Evolutionary conservation across 1,284 basidiomycete species (phyloP).

Genomic region (Wallemia hederae): DNA sequence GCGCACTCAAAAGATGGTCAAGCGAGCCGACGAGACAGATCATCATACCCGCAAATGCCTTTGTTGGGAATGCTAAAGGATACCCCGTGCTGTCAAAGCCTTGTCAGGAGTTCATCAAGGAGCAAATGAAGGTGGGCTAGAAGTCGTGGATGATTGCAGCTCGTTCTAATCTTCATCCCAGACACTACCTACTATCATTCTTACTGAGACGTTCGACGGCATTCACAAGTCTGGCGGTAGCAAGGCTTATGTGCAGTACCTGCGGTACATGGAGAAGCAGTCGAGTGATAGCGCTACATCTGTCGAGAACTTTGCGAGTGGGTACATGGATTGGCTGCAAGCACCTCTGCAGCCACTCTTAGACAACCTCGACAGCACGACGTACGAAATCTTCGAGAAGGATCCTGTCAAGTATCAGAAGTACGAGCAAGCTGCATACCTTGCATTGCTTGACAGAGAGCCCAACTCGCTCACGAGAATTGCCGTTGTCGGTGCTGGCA

Average conservation of each 20-base stretch:
- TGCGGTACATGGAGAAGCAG: conserved; percentile 49
- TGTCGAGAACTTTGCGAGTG: conserved; percentile 62
- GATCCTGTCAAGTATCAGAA: conserved; percentile 88
- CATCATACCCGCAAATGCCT: conserved; percentile 61
- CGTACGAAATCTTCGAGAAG: conserved; percentile 91
- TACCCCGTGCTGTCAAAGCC: conserved; percentile 88
- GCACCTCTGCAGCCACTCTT: conserved; percentile 87
- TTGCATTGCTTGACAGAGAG: conserved; percentile 44
- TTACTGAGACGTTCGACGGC: conserved; percentile 33
- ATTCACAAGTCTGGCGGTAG: conserved; percentile 53
- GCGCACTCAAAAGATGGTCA: conserved; percentile 52
- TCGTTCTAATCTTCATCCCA: conserved; percentile 12
- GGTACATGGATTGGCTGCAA: conserved; percentile 85
- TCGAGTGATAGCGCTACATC: conserved; percentile 24
- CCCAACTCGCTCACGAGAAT: conserved; percentile 33
- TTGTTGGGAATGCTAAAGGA: conserved; percentile 84
- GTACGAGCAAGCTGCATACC: conserved; percentile 76
- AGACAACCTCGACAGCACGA: conserved; percentile 81
- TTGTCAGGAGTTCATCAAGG: conserved; percentile 58
- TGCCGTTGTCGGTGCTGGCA: conserved; percentile 77
- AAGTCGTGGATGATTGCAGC: neutral
- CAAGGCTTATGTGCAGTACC: conserved; percentile 66
- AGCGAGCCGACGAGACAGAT: conserved; percentile 71
- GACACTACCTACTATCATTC: conserved; percentile 52
- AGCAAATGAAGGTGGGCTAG: conserved; percentile 44